Evolutionary conservation across 2,329 filamentous ascomycete genomes (phyloP).

Genomic region (Aspergillus sp.): DNA sequence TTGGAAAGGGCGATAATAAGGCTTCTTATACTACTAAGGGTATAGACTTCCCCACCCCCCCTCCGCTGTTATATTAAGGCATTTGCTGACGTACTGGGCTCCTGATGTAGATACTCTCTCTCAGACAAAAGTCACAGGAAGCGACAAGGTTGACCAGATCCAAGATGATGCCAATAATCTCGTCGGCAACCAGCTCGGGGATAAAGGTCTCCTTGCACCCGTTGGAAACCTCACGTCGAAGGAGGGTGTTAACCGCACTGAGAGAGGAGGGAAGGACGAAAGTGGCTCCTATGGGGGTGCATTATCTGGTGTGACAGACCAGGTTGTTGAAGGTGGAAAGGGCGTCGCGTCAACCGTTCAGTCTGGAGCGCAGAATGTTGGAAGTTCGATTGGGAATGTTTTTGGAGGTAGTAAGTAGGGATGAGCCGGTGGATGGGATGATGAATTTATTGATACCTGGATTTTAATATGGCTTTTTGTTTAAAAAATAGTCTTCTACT

Average conservation of each 20-base stretch:
- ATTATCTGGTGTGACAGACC: constrained; percentile 13
- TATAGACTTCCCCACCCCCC: constrained; percentile 20
- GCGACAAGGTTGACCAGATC: constrained; percentile 51
- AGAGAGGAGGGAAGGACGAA: constrained; percentile 56
- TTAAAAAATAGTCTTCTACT: too few relatives aligned
- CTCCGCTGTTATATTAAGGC: neutral
- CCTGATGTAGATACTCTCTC: constrained; percentile 46
- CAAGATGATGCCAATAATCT: constrained; percentile 53
- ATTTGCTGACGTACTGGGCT: neutral
- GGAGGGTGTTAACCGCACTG: constrained; percentile 55
- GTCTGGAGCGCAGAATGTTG: constrained; percentile 12
- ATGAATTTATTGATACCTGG: neutral
- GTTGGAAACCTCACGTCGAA: constrained; percentile 51
- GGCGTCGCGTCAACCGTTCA: constrained; percentile 9
- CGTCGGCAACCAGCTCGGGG: constrained; percentile 51
- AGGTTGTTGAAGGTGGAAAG: constrained; percentile 11
- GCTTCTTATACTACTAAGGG: constrained; percentile 55
- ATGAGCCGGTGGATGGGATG: neutral
- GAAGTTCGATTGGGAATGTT: constrained; percentile 10
- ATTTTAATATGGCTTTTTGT: neutral
- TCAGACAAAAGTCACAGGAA: constrained; percentile 53
- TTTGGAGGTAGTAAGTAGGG: constrained; percentile 5
- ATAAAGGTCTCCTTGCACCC: constrained; percentile 52
- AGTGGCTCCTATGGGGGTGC: constrained; percentile 41
- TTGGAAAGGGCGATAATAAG: constrained; percentile 57